phyloP scores from a whole-genome alignment of 2,329 filamentous ascomycete species.

The Ophiognomonia clavigignenti-juglandacearum region DNA sequence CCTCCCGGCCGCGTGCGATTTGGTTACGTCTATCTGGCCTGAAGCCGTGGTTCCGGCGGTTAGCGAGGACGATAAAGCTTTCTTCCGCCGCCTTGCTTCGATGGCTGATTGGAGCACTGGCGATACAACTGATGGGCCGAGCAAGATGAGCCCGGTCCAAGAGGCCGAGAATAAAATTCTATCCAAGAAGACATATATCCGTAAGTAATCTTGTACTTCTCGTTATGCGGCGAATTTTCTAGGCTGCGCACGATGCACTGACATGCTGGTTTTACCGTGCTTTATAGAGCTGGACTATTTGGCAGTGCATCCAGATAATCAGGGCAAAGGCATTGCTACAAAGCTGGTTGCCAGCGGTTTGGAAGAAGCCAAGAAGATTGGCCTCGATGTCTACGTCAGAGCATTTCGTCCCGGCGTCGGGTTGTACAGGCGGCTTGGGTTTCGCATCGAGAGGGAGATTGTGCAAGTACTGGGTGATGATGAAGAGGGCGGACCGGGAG shows the following conservation, averaged over 20 bases:
- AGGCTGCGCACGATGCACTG: not conserved
- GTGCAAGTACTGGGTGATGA: conserved; percentile 1
- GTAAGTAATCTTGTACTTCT: conserved; percentile 10
- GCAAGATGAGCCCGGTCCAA: conserved; percentile 12
- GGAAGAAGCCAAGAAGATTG: conserved; percentile 19
- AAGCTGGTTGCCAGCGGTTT: conserved; percentile 19
- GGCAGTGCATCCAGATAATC: conserved; percentile 20
- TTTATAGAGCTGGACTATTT: conserved; percentile 22
- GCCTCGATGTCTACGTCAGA: conserved; percentile 20
- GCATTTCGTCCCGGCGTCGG: conserved; percentile 14
- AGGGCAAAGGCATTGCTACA: conserved; percentile 20
- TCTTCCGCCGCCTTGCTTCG: conserved; percentile 6
- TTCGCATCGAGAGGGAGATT: conserved; percentile 5
- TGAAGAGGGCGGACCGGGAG: conserved; percentile 2
- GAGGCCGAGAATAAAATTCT: conserved; percentile 10
- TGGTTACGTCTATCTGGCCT: conserved; percentile 16
- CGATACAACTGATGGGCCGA: conserved; percentile 4
- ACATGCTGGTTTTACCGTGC: not conserved
- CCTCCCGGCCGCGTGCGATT: conserved; percentile 9
- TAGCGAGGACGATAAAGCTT: conserved; percentile 12
- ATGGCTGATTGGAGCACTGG: conserved; percentile 13
- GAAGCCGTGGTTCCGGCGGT: conserved; percentile 16
- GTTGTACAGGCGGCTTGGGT: conserved; percentile 4
- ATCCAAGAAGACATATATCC: conserved; percentile 14
- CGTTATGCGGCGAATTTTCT: not conserved